Conservation (phyloP, 2,329 filamentous ascomycete genomes). For the Elsinoe perseae region DNA sequence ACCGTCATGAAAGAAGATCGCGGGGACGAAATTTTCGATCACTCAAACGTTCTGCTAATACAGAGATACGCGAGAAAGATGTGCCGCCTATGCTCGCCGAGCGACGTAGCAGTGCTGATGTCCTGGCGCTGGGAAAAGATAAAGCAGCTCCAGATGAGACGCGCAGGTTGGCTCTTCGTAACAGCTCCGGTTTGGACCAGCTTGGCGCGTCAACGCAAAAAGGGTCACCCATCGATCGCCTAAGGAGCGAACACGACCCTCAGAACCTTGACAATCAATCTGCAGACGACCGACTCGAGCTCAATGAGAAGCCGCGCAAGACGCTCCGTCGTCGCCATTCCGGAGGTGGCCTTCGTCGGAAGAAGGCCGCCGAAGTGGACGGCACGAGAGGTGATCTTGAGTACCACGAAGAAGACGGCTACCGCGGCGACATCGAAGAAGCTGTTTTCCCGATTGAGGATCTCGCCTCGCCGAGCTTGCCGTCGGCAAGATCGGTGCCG, state of each 20-base stretch:
- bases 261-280: conserved; percentile 4
- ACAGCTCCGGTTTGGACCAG: conserved; percentile 19
- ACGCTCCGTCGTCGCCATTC: conserved; percentile 64
- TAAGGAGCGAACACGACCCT: not conserved
- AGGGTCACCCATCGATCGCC: not conserved
- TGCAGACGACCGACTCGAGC: conserved; percentile 6
- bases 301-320: conserved; percentile 12
- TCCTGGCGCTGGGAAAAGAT: conserved; percentile 25
- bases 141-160: conserved; percentile 30
- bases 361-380: conserved; percentile 58
- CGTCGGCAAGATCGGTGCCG: conserved; percentile 15
- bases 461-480: conserved; percentile 16
- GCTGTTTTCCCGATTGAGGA: conserved; percentile 63
- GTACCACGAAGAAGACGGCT: conserved; percentile 84
- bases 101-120: conserved; percentile 34
- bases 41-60: conserved; percentile 24
- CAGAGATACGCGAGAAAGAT: conserved; percentile 3
- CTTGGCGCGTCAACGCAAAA: not conserved
- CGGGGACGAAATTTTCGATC: conserved; percentile 59
- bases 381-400: conserved; percentile 66
- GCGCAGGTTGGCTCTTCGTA: conserved; percentile 36
- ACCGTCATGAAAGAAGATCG: conserved; percentile 67
- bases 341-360: conserved; percentile 69
- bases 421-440: conserved; percentile 69
- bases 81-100: conserved; percentile 22